phyloP scores from a whole-genome alignment of 345 rosid genomes.

The Camelina sativa region DNA sequence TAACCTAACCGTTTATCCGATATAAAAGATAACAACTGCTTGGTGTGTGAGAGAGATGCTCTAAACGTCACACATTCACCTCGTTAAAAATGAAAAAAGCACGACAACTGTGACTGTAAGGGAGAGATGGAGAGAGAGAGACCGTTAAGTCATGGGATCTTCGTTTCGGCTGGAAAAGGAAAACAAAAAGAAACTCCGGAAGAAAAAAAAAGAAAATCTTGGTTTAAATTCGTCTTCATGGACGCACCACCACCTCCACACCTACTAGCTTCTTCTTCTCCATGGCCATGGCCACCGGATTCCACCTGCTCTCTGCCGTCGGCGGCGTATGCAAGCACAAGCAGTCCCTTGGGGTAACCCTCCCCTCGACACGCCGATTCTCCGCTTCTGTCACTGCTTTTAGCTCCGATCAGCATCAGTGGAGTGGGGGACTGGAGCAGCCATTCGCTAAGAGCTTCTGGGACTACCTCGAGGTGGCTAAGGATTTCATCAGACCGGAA shows the following conservation, averaged over 20 bases:
- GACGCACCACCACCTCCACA: background rate
- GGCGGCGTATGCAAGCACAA: conserved; percentile 19
- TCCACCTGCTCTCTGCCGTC: conserved; percentile 29
- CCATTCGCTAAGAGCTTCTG: conserved; percentile 41
- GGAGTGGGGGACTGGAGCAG: conserved; percentile 26
- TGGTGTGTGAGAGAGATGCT: background rate
- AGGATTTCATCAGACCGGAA: conserved; percentile 51
- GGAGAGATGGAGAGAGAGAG: background rate
- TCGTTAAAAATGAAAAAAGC: background rate
- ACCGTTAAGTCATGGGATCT: conserved; percentile 29
- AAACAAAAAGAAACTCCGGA: background rate
- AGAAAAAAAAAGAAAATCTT: background rate
- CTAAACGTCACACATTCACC: background rate
- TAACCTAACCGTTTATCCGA: no score
- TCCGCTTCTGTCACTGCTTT: conserved; percentile 26
- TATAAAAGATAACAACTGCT: background rate
- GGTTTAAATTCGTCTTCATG: conserved; percentile 17
- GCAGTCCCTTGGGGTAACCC: conserved; percentile 9
- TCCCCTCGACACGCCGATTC: conserved; percentile 17
- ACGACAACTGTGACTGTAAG: background rate
- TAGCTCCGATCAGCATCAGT: conserved; percentile 26
- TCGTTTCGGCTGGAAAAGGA: conserved; percentile 37
- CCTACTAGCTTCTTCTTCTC: conserved; percentile 24
- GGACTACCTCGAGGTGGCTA: conserved; percentile 57
- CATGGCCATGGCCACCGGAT: conserved; percentile 34